Conservation (phyloP, 805 yeast genomes). For the Vanderwaltozyma verrucispora region DNA sequence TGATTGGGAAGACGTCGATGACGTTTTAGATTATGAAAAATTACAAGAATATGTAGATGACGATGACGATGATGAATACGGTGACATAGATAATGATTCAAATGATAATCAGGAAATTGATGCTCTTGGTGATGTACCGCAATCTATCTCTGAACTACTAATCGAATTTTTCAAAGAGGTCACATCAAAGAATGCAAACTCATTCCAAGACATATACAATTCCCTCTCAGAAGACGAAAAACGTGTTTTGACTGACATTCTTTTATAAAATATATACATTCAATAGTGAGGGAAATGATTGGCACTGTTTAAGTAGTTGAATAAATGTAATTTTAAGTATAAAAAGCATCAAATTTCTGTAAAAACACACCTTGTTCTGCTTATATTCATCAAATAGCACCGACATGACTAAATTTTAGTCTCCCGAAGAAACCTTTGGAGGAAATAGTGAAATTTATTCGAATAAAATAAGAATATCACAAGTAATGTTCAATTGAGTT, state of each 20-base stretch:
- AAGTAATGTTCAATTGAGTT: too few relatives aligned
- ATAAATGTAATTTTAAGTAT: too few relatives aligned
- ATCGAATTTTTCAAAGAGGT: conserved; percentile 47
- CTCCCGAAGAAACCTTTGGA: too few relatives aligned
- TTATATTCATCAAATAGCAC: too few relatives aligned
- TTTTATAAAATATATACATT: conserved; percentile 3
- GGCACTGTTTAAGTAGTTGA: too few relatives aligned
- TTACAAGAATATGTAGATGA: conserved; percentile 39
- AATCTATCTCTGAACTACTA: conserved; percentile 30
- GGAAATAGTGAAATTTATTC: too few relatives aligned
- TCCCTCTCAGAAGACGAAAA: conserved; percentile 44
- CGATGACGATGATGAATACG: conserved; percentile 26
- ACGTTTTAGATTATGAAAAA: conserved; percentile 55
- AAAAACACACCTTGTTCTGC: too few relatives aligned
- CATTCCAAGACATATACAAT: conserved; percentile 44
- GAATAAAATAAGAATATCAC: too few relatives aligned
- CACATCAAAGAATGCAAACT: conserved; percentile 37
- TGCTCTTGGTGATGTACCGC: conserved; percentile 9
- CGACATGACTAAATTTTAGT: too few relatives aligned
- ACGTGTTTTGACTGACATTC: conserved; percentile 36
- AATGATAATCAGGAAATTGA: conserved; percentile 11
- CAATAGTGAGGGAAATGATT: too few relatives aligned
- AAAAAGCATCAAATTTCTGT: too few relatives aligned
- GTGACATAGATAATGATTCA: conserved; percentile 3
- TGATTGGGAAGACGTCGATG: conserved; percentile 74